These are phyloP conservation scores for Mimosa pudica DNA, from an alignment of 306 rosid species.

Conservation along the genomic window DNA sequence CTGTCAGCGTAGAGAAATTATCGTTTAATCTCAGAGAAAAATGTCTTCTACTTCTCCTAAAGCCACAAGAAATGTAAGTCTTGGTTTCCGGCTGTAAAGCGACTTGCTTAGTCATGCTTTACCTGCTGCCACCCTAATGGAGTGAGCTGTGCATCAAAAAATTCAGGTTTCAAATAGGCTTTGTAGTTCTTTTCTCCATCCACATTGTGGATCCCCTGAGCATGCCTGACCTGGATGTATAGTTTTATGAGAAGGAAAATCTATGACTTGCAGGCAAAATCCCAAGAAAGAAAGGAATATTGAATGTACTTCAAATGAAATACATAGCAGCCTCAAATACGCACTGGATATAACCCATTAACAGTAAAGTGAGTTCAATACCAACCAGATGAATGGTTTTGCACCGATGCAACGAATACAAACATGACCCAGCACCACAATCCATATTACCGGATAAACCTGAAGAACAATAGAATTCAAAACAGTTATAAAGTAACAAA, in stretches of 20 bases:
- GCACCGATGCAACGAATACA: slow-evolving; percentile 69
- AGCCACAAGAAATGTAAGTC: slow-evolving; percentile 18
- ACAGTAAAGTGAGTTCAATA: slow-evolving; percentile 31
- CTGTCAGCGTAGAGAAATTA: slow-evolving; percentile 8
- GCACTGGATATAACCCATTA: slow-evolving; percentile 25
- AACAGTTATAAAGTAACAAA: neutral
- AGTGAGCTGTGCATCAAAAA: slow-evolving; percentile 84
- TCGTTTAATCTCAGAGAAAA: slow-evolving; percentile 20
- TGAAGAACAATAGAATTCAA: slow-evolving; percentile 21
- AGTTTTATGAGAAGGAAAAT: slow-evolving; percentile 24
- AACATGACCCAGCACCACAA: slow-evolving; percentile 43
- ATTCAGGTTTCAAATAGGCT: slow-evolving; percentile 59
- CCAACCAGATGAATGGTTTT: slow-evolving; percentile 76
- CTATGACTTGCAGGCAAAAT: slow-evolving; percentile 32
- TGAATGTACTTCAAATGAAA: slow-evolving; percentile 16
- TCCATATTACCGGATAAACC: slow-evolving; percentile 60
- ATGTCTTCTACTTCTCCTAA: slow-evolving; percentile 5
- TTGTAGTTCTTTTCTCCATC: slow-evolving; percentile 79
- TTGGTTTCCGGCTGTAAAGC: slow-evolving; percentile 10
- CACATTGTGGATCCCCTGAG: slow-evolving; percentile 92
- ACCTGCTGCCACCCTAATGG: slow-evolving; percentile 93
- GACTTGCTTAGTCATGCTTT: slow-evolving; percentile 17
- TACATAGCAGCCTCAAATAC: slow-evolving; percentile 25
- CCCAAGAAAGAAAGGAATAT: slow-evolving; percentile 28
- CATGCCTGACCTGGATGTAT: slow-evolving; percentile 83